Evolutionary conservation across 1,139 yeast species (phyloP).

Genomic region (Insectozyma bohioensis): DNA sequence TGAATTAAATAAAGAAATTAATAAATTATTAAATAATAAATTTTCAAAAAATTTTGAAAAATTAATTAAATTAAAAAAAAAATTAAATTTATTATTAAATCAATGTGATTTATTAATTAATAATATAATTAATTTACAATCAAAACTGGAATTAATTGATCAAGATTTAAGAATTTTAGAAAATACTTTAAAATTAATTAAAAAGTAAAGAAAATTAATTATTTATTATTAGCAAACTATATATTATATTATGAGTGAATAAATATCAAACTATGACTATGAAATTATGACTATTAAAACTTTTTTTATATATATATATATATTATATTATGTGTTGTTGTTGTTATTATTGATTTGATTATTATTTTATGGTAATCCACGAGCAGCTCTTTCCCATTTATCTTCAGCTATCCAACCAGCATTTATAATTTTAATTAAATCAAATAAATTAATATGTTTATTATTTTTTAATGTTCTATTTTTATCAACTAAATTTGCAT

Average conservation of each 20-base stretch:
- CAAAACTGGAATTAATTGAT: constrained; percentile 43
- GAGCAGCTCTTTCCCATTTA: constrained; percentile 61
- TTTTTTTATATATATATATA: constrained; percentile 1
- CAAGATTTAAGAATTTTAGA: constrained; percentile 51
- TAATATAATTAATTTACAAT: constrained; percentile 34
- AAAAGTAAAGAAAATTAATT: not conserved
- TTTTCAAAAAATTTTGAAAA: constrained; percentile 26
- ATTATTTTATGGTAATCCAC: constrained; percentile 44
- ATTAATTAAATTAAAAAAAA: constrained; percentile 22
- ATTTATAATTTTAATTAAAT: constrained; percentile 58
- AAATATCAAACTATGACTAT: too few species aligned
- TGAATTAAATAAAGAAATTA: constrained; percentile 38
- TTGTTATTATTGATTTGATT: too few species aligned
- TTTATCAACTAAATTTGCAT: constrained; percentile 56
- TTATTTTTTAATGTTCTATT: constrained; percentile 49
- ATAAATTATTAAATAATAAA: constrained; percentile 21
- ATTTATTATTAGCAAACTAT: too few species aligned
- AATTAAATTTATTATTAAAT: constrained; percentile 20
- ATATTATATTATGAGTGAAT: too few species aligned
- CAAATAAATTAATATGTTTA: constrained; percentile 58
- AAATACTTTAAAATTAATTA: constrained; percentile 25
- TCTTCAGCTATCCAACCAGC: constrained; percentile 70
- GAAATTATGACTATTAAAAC: too few species aligned
- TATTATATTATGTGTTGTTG: not conserved
- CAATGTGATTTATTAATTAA: constrained; percentile 16